Conservation (phyloP, 108 stramenopile species). For the Nitzschia sp. region DNA sequence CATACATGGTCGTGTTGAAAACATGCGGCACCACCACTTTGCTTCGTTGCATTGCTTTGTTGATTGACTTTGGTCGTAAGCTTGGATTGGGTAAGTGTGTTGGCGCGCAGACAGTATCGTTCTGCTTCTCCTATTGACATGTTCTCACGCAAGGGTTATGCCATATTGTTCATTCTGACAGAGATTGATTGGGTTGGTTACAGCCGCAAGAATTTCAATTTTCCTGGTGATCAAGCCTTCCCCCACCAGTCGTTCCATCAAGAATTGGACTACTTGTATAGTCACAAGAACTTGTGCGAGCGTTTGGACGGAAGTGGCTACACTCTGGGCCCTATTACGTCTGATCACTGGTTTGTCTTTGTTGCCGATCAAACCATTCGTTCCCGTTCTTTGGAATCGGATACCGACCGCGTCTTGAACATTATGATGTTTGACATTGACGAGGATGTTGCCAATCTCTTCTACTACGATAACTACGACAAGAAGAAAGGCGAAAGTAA, state of each 20-base stretch:
- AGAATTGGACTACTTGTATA: slow-evolving; percentile 91
- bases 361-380: slow-evolving; percentile 98
- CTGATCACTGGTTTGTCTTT: slow-evolving; percentile 99
- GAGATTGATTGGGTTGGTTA: slow-evolving; percentile 99
- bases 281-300: slow-evolving; percentile 86
- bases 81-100: slow-evolving; percentile 62
- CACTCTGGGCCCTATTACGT: slow-evolving; percentile 97
- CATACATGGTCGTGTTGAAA: slow-evolving; percentile 98
- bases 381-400: slow-evolving; percentile 48
- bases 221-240: slow-evolving; percentile 92
- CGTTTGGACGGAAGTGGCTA: slow-evolving; percentile 95
- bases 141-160: neutral
- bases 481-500: slow-evolving; percentile 65
- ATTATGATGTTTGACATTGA: slow-evolving; percentile 99
- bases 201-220: slow-evolving; percentile 98
- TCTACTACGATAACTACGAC: slow-evolving; percentile 84
- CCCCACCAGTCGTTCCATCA: slow-evolving; percentile 92
- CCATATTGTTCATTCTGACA: neutral
- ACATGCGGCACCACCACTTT: slow-evolving; percentile 99
- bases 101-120: neutral
- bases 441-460: slow-evolving; percentile 80
- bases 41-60: slow-evolving; percentile 90
- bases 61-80: slow-evolving; percentile 87
- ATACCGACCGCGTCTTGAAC: slow-evolving; percentile 97
- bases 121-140: neutral